Evolutionary conservation across 441 rosid genomes (phyloP), one percentile per base, ranked within the genome.

Genomic region (Syzygium syzygioides): DNA sequence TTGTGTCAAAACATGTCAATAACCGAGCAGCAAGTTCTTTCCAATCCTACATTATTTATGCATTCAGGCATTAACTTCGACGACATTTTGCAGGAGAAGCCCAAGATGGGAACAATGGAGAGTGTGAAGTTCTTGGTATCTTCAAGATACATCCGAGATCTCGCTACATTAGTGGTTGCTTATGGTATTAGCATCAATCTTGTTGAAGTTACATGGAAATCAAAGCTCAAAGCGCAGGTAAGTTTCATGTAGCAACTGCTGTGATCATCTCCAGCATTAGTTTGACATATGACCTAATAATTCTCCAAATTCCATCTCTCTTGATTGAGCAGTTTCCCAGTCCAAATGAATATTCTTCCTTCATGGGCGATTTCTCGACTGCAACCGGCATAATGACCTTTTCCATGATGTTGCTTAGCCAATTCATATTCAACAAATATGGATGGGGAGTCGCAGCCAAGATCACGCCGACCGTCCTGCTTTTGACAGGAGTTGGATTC

Each of bases 381-480:
- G 94, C 95, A 55, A 98, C 99, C 0, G 99, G 99, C 86, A 92
- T 98, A 85, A 97, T 97, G 85, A 98, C 99, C 26, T 98, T 98
- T 93, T 92, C 91, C 5, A 98, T 98, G 99, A 98, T 98, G 99
- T 96, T 98, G 87, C 94, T 98, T 50, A 98, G 99, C 71, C 99
- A 97, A 86, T 95, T 85, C 89, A 93, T 98, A 59, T 98, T 98
- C 85, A 90, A 96, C 56, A 97, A 95, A 90, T 97, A 97, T 80
- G 99, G 99, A n/a, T 98, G 99, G 99, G 99, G 99, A 91, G 96
- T 92, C 76, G 99, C 99, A 7, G 99, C 99, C 9, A 95, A 87
- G 90, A 98, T 98, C 92, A 97, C 99, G 5, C 99, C 99, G 30
- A 95, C 99, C 0, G 98, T 98, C 80, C 91, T 98, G 87, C 98